phyloP scores from a whole-genome alignment of 768 basidiomycete species.

The Mycena indigotica region DNA sequence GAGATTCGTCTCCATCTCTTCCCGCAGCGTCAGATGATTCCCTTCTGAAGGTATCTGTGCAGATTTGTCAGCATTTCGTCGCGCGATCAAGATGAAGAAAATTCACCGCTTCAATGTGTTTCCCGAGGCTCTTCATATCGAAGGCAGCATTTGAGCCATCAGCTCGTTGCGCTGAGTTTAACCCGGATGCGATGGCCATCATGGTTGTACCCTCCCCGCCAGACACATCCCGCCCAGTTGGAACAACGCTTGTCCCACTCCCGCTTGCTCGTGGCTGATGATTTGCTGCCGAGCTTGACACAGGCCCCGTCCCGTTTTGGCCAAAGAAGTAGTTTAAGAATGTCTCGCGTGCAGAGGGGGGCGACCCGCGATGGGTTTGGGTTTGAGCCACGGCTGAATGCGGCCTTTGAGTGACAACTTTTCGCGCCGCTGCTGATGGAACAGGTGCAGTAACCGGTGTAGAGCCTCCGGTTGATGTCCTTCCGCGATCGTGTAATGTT shows the following conservation, averaged over 20 bases:
- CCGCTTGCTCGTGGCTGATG: constrained; percentile 26
- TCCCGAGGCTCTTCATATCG: constrained; percentile 98
- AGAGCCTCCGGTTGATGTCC: constrained; percentile 43
- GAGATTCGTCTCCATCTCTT: constrained; percentile 95
- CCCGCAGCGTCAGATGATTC: constrained; percentile 68
- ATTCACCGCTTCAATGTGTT: constrained; percentile 96
- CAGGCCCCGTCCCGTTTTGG: constrained; percentile 79
- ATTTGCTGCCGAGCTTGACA: constrained; percentile 52
- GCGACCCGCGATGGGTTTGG: constrained; percentile 41
- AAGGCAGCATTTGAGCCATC: constrained; percentile 85
- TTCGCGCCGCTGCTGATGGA: constrained; percentile 29
- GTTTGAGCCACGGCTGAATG: constrained; percentile 41
- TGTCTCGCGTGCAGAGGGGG: constrained; percentile 76
- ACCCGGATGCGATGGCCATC: constrained; percentile 50
- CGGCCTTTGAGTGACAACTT: constrained; percentile 26
- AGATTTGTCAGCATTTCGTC: no score
- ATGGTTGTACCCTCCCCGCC: constrained; percentile 38
- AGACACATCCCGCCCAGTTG: constrained; percentile 67
- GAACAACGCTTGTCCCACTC: constrained; percentile 34
- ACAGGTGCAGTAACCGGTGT: constrained; percentile 29
- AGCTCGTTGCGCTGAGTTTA: constrained; percentile 66
- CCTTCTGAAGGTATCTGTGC: constrained; percentile 63
- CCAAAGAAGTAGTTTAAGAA: constrained; percentile 99
- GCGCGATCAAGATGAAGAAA: no score
- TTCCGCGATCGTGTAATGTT: constrained; percentile 74